Base-by-base conservation (phyloP, 805 yeast genomes). In the Wickerhamiella azymoides region DNA sequence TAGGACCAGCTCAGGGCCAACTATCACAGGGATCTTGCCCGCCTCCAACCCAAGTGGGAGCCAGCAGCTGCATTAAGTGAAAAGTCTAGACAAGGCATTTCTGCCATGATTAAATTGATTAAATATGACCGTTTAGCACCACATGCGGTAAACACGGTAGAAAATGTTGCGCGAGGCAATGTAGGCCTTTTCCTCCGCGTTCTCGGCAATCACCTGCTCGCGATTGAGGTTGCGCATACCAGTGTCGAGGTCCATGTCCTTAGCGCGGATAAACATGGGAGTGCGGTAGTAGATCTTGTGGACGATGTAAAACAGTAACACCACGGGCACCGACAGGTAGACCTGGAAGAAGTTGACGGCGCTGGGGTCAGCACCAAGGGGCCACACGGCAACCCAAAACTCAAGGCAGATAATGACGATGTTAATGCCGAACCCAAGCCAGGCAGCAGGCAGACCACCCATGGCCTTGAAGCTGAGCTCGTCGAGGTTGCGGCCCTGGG, bases 311-410 rank as follows among this genome's bases (percentile, higher is more conserved):
- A 67, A 71, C 11, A 59, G 67, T 13, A 67, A 16, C 13, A 63
- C 57, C 13, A 68, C 61, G 3, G 70, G 70, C 2, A 62, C 63
- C 3, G 80, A 78, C 42, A 78, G 60, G 57, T 76, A 77, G 44
- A 66, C 63, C 61, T 68, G 64, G 68, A 77, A 77, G 62, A 78
- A 78, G 47, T 39, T 52, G 17, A 48, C 32, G 24, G 70, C 70
- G 25, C 19, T 36, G 10, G 45, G 40, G 16, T 5, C 3, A 2
- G 2, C 40, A 11, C 70, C 77, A 39, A 39, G 55, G 51, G 82
- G 84, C 68, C 64, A 77, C 39, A 75, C 61, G 25, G 81, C 80
- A 48, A 76, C 68, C 79, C 81, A 79, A 65, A 79, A 77, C 63
- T 78, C 81, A 17, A 80, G 79, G 47, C 69, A 61, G 51, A 79